A percentile compares a stretch with the other conserved stretches of the same genome.
These are phyloP conservation scores for Vicia faba DNA, from an alignment of 306 rosid genomes.

Conservation along the genomic window DNA sequence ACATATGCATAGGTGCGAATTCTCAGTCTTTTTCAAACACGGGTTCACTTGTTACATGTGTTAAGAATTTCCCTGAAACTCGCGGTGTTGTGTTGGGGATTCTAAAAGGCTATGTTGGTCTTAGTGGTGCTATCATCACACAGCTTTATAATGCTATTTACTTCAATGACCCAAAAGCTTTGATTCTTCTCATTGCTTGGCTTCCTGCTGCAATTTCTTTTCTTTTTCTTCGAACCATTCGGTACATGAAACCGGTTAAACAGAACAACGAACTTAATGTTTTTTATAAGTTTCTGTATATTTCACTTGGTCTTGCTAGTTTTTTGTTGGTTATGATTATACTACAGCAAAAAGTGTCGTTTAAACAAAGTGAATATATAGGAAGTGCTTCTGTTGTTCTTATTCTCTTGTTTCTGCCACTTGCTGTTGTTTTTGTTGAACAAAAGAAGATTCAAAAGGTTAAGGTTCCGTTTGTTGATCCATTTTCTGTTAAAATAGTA, in stretches of 20 bases:
- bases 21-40: slow-evolving; percentile 77
- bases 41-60: slow-evolving; percentile 68
- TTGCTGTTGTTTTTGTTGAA: slow-evolving; percentile 53
- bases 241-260: slow-evolving; percentile 45
- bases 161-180: slow-evolving; percentile 47
- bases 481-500: slow-evolving; percentile 31
- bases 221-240: slow-evolving; percentile 52
- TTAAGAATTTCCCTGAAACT: slow-evolving; percentile 71
- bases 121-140: slow-evolving; percentile 74
- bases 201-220: slow-evolving; percentile 69
- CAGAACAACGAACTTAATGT: slow-evolving; percentile 51
- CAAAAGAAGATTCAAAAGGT: slow-evolving; percentile 40
- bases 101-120: slow-evolving; percentile 64
- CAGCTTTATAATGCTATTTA: slow-evolving; percentile 68
- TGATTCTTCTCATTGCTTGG: slow-evolving; percentile 70
- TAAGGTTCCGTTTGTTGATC: slow-evolving; percentile 14
- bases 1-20: slow-evolving; percentile 68
- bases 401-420: slow-evolving; percentile 60
- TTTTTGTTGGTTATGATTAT: slow-evolving; percentile 62
- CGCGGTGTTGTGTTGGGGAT: slow-evolving; percentile 68
- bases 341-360: slow-evolving; percentile 41
- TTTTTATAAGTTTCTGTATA: slow-evolving; percentile 63
- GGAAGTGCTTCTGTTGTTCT: slow-evolving; percentile 52
- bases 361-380: slow-evolving; percentile 49
- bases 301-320: slow-evolving; percentile 62